A percentile compares a stretch with the other conserved stretches of the same genome.
phyloP scores from a whole-genome alignment of 306 rosid species.

The Comarum palustre region DNA sequence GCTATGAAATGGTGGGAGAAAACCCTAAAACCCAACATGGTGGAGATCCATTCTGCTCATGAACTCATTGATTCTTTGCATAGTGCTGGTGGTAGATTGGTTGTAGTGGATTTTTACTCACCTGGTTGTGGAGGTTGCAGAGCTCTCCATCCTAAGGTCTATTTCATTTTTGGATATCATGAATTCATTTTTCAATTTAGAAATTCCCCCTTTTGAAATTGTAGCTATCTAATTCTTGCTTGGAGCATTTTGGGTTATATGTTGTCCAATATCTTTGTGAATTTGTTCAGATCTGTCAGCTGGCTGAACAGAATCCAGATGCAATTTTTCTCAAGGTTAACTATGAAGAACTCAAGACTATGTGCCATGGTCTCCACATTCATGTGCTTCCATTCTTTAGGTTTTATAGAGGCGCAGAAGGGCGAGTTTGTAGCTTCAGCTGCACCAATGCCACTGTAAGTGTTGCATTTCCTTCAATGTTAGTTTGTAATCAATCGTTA shows the following conservation, averaged over 20 bases:
- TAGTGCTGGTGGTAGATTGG: constrained; percentile 74
- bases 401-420: constrained; percentile 75
- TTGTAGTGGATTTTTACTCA: constrained; percentile 70
- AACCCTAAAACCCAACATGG: constrained; percentile 58
- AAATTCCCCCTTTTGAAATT: background rate
- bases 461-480: background rate
- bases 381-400: constrained; percentile 88
- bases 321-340: constrained; percentile 64
- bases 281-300: constrained; percentile 70
- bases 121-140: constrained; percentile 96
- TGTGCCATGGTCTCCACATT: constrained; percentile 63
- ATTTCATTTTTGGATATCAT: background rate
- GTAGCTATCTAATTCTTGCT: background rate
- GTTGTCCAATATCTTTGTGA: background rate
- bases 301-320: constrained; percentile 61
- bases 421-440: constrained; percentile 76
- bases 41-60: constrained; percentile 67
- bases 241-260: background rate
- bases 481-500: background rate
- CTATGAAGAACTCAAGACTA: constrained; percentile 60
- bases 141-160: constrained; percentile 83
- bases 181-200: background rate
- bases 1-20: constrained; percentile 79
- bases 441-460: constrained; percentile 85
- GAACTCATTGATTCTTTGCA: constrained; percentile 55